These are phyloP conservation scores for Rhodotorula sp. DNA, from an alignment of 1,284 basidiomycete genomes.

Conservation along the genomic window DNA sequence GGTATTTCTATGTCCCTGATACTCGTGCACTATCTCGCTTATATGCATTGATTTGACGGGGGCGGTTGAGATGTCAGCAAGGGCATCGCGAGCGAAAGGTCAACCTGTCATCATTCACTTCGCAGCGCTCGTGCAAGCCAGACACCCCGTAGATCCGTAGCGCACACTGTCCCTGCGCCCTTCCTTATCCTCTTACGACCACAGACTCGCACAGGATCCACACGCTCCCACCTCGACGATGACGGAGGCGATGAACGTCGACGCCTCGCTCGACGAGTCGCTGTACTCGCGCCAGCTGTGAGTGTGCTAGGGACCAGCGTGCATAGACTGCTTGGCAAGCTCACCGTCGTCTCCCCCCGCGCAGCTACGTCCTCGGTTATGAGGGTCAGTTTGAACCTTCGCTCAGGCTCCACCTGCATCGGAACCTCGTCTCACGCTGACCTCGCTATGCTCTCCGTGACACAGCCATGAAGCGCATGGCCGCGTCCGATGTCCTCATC, in stretches of 20 bases:
- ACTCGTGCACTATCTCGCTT: not conserved
- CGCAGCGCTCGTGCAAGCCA: too few relatives aligned
- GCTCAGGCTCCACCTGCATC: not conserved
- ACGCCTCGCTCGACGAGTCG: conserved; percentile 41
- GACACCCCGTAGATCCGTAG: too few relatives aligned
- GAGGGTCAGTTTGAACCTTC: conserved; percentile 63
- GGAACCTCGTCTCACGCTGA: not conserved
- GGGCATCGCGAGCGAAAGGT: too few relatives aligned
- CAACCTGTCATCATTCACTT: too few relatives aligned
- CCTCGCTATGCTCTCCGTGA: not conserved
- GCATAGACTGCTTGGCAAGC: not conserved
- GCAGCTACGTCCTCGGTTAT: conserved; percentile 90
- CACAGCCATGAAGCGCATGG: conserved; percentile 98
- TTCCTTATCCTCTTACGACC: too few relatives aligned
- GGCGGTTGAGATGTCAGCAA: too few relatives aligned
- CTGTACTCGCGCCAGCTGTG: conserved; percentile 94
- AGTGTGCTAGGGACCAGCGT: conserved; percentile 48
- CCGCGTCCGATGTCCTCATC: conserved; percentile 89
- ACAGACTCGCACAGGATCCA: not conserved
- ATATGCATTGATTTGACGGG: too few relatives aligned
- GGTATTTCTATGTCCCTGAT: not conserved
- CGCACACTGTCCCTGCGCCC: too few relatives aligned
- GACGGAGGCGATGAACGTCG: conserved; percentile 27
- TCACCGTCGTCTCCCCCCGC: not conserved
- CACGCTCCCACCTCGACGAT: not conserved